Percentiles rank a stretch among this genome's conserved stretches.
These are phyloP conservation scores for Achaetomiella virescens DNA, from an alignment of 495 filamentous ascomycete species.

Conservation along the genomic window DNA sequence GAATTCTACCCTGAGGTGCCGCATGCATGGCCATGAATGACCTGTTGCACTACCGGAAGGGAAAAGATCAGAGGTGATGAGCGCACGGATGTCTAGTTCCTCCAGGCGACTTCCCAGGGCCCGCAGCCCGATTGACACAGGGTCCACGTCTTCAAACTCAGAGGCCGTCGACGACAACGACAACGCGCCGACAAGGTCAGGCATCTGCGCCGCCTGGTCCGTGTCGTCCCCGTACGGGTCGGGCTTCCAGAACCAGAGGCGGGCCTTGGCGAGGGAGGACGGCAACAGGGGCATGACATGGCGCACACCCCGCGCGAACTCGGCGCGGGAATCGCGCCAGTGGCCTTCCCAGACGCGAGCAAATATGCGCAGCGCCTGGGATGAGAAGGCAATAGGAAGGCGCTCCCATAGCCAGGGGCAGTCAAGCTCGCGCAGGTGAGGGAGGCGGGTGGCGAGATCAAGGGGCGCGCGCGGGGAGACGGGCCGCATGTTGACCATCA, in stretches of 20 bases:
- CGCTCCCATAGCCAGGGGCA: conserved; percentile 1
- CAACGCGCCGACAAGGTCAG: conserved; percentile 1
- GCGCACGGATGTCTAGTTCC: neutral
- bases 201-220: conserved; percentile 3
- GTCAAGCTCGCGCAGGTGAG: neutral
- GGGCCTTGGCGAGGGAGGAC: neutral
- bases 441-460: neutral
- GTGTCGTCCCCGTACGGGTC: neutral
- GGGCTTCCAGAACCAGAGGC: conserved; percentile 1
- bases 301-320: neutral
- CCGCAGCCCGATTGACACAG: conserved; percentile 1
- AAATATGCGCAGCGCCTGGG: neutral
- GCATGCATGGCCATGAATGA: conserved; percentile 22
- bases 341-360: conserved; percentile 3
- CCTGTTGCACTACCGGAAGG: conserved; percentile 7
- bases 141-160: neutral
- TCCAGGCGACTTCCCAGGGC: conserved; percentile 1
- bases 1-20: conserved; percentile 27
- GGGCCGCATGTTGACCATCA: neutral
- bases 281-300: neutral
- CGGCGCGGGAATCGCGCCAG: conserved; percentile 3
- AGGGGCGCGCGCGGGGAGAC: neutral
- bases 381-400: neutral
- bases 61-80: conserved; percentile 28
- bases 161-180: neutral